These are phyloP conservation scores for Poterioochromonas sp. DNA, from an alignment of 352 stramenopile genomes.

Conservation along the genomic window DNA sequence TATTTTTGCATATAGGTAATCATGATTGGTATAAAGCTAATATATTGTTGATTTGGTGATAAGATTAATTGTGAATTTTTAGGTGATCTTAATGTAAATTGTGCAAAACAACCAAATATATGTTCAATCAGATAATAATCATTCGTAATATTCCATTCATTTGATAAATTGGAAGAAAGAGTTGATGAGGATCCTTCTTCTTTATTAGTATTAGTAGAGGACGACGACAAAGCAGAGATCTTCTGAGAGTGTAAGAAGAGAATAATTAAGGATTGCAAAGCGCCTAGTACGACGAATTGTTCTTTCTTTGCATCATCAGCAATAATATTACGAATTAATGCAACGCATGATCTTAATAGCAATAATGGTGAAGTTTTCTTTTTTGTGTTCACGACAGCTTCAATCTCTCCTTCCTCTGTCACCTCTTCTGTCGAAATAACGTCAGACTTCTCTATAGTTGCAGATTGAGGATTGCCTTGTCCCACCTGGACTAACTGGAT, in stretches of 20 bases:
- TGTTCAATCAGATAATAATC: constrained; percentile 9
- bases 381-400: not conserved
- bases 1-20: not conserved
- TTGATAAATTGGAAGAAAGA: not conserved
- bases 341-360: not conserved
- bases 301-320: constrained; percentile 21
- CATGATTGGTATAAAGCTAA: not conserved
- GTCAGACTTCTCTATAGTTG: too few relatives aligned
- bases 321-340: not conserved
- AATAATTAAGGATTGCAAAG: not conserved
- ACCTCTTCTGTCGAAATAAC: too few relatives aligned
- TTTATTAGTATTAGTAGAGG: not conserved
- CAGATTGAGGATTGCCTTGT: not conserved
- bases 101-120: not conserved
- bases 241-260: not conserved
- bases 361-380: not conserved
- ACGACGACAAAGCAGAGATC: not conserved
- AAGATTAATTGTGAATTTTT: not conserved
- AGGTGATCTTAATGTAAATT: not conserved
- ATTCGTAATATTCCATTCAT: not conserved
- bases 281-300: not conserved
- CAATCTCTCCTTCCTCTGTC: too few relatives aligned
- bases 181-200: not conserved
- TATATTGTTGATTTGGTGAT: not conserved
- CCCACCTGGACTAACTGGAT: too few relatives aligned